phyloP scores from a whole-genome alignment of 768 basidiomycete genomes.

The Fibroporia radiculosa region DNA sequence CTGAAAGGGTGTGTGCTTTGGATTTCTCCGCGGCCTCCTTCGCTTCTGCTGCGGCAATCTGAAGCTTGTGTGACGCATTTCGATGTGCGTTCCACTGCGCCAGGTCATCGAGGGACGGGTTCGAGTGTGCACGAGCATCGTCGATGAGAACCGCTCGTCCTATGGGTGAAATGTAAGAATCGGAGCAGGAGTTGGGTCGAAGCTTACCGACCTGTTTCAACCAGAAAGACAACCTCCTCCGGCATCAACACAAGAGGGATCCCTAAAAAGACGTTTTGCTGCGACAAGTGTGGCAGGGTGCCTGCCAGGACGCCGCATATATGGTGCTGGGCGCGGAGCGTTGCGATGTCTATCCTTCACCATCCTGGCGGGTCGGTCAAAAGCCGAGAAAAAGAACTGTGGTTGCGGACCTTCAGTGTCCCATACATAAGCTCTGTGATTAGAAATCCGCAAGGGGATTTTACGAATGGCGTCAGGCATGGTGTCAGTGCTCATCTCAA shows the following conservation, averaged over 20 bases:
- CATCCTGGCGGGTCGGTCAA: not conserved
- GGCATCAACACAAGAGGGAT: conserved; percentile 83
- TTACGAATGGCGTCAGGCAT: no score
- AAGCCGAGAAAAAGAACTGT: not conserved
- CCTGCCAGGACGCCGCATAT: conserved; percentile 84
- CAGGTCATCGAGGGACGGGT: conserved; percentile 41
- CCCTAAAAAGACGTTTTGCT: conserved; percentile 95
- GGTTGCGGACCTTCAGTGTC: conserved; percentile 60
- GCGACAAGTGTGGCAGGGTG: conserved; percentile 88
- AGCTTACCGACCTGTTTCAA: conserved; percentile 59
- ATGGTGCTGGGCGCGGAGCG: conserved; percentile 69
- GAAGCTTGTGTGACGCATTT: conserved; percentile 36
- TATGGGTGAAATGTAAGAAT: conserved; percentile 22
- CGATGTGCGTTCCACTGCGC: conserved; percentile 46
- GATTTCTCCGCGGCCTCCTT: conserved; percentile 41
- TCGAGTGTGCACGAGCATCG: conserved; percentile 50
- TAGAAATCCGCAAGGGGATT: conserved; percentile 65
- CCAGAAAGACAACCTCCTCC: conserved; percentile 86
- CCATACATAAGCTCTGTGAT: conserved; percentile 84
- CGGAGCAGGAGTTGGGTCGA: not conserved
- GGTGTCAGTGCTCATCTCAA: no score
- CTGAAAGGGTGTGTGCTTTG: conserved; percentile 19
- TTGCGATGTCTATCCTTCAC: conserved; percentile 61
- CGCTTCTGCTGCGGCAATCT: conserved; percentile 40
- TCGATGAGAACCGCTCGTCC: conserved; percentile 74